Percentiles rank a stretch among this genome's conserved stretches.
These are phyloP conservation scores for Coelastrella sp. DNA, from an alignment of 139 green algal species.

Conservation along the genomic window DNA sequence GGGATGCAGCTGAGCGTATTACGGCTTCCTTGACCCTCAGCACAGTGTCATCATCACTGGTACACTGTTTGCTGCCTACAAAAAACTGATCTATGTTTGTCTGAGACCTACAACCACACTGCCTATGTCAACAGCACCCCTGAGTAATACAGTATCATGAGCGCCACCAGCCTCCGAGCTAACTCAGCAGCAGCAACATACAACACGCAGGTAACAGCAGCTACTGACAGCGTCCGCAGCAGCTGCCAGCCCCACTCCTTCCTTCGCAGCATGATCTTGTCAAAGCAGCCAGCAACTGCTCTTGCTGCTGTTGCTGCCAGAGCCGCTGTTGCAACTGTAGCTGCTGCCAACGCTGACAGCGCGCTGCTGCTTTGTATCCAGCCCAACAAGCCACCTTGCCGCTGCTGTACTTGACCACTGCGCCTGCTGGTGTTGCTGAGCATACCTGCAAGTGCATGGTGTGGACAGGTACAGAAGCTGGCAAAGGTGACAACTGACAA, in stretches of 20 bases:
- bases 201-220: neutral
- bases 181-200: neutral
- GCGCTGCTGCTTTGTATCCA: neutral
- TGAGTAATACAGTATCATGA: neutral
- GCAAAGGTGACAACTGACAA: neutral
- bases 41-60: too few relatives aligned
- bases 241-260: neutral
- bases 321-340: neutral
- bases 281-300: neutral
- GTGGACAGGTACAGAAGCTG: neutral
- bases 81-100: neutral
- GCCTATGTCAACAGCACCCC: neutral
- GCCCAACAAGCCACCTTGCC: neutral
- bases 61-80: neutral
- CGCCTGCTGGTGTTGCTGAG: neutral
- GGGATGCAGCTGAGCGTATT: too few relatives aligned
- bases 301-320: neutral
- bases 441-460: neutral
- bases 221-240: neutral
- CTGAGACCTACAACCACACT: neutral
- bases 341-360: neutral
- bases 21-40: too few relatives aligned
- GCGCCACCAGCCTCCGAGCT: neutral
- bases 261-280: neutral
- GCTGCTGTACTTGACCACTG: neutral